A percentile compares a stretch with the other conserved stretches of the same genome.
Conservation (phyloP, 345 rosid species). For the Aethionema arabicum region DNA sequence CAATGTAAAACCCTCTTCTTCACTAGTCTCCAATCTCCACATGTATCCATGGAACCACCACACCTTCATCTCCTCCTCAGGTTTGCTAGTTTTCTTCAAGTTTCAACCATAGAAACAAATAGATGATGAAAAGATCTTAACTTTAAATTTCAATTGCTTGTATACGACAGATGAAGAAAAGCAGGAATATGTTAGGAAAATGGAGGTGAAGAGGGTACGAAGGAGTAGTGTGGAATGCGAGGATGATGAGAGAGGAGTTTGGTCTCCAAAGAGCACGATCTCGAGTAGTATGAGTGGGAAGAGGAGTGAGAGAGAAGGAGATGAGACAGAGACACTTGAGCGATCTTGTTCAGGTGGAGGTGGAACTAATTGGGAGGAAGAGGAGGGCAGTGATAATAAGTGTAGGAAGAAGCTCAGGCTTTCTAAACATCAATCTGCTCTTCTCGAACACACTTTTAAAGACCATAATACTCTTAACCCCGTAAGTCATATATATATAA, state of each 20-base stretch:
- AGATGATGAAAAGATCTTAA: slow-evolving; percentile 27
- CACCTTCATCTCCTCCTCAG: slow-evolving; percentile 47
- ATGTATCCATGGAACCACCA: slow-evolving; percentile 62
- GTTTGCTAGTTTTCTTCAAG: slow-evolving; percentile 32
- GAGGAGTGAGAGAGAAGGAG: slow-evolving; percentile 68
- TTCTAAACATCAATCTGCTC: slow-evolving; percentile 89
- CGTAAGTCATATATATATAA: too few species aligned
- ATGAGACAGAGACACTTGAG: slow-evolving; percentile 68
- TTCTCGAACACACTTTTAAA: slow-evolving; percentile 92
- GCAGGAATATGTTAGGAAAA: slow-evolving; percentile 57
- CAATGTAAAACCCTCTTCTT: slow-evolving; percentile 49
- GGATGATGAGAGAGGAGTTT: slow-evolving; percentile 86
- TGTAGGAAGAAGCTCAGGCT: slow-evolving; percentile 96
- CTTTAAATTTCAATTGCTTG: not conserved
- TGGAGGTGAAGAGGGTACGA: slow-evolving; percentile 86
- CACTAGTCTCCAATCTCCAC: slow-evolving; percentile 38
- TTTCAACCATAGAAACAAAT: not conserved
- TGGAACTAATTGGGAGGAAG: slow-evolving; percentile 55
- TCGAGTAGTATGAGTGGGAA: slow-evolving; percentile 82
- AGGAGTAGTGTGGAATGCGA: slow-evolving; percentile 59
- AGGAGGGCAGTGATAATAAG: slow-evolving; percentile 79
- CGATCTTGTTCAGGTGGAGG: slow-evolving; percentile 74
- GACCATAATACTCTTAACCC: slow-evolving; percentile 97
- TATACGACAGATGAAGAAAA: slow-evolving; percentile 31
- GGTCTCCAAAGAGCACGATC: slow-evolving; percentile 94